Conservation (phyloP, 495 filamentous ascomycete species). For the Aspergillus diversus region DNA sequence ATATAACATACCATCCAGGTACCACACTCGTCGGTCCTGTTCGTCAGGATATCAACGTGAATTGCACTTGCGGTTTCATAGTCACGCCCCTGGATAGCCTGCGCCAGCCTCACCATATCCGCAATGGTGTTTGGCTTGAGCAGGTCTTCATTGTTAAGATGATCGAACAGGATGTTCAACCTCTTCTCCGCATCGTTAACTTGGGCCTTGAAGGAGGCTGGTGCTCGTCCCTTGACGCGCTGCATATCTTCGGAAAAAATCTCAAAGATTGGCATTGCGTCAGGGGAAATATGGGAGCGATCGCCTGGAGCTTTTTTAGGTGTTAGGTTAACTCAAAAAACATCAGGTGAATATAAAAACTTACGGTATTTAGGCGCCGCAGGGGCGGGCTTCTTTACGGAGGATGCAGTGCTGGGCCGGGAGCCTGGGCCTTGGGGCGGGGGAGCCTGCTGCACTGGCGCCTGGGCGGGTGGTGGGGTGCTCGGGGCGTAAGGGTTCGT, state of each 20-base stretch:
- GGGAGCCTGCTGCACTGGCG: slow-evolving; percentile 49
- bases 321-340: slow-evolving; percentile 18
- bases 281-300: slow-evolving; percentile 81
- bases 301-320: slow-evolving; percentile 68
- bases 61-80: slow-evolving; percentile 75
- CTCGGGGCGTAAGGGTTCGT: slow-evolving; percentile 53
- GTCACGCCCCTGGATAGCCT: slow-evolving; percentile 68
- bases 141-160: slow-evolving; percentile 93
- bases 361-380: slow-evolving; percentile 69
- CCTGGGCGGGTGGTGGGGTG: slow-evolving; percentile 33
- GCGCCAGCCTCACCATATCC: slow-evolving; percentile 67
- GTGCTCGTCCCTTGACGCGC: slow-evolving; percentile 81
- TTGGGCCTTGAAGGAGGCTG: slow-evolving; percentile 77
- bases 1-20: slow-evolving; percentile 87
- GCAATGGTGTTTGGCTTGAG: slow-evolving; percentile 80
- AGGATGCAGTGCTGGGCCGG: slow-evolving; percentile 56
- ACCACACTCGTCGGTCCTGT: slow-evolving; percentile 82
- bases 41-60: slow-evolving; percentile 80
- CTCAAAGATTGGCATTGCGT: slow-evolving; percentile 76
- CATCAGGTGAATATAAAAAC: slow-evolving; percentile 29
- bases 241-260: slow-evolving; percentile 84
- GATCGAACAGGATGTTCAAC: slow-evolving; percentile 88
- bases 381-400: slow-evolving; percentile 49
- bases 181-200: slow-evolving; percentile 93
- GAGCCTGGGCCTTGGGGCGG: slow-evolving; percentile 46